These are phyloP conservation scores for Chenopodium album DNA, from an alignment of 148 eudicot genomes.

Conservation along the genomic window DNA sequence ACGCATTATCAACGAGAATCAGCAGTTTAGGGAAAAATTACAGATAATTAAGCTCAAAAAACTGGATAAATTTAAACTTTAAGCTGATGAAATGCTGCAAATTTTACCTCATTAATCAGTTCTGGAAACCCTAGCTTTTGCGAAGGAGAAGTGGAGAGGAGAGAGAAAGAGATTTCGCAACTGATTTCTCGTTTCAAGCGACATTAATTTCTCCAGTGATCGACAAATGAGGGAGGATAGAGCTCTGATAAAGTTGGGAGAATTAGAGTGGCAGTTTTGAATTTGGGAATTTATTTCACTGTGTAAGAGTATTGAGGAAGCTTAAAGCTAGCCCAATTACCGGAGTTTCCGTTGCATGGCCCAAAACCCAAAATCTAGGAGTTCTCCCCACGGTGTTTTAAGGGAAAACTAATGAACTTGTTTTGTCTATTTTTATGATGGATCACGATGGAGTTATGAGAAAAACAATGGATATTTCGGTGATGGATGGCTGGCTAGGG, in stretches of 20 bases:
- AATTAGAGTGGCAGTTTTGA: background rate
- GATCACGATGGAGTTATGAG: background rate
- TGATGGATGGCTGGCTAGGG: too few relatives aligned
- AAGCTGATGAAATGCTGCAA: background rate
- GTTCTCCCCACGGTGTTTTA: background rate
- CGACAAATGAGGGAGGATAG: background rate
- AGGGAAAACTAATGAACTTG: too few relatives aligned
- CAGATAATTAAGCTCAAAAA: background rate
- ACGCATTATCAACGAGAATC: background rate
- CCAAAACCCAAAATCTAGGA: background rate
- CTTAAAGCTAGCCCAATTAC: background rate
- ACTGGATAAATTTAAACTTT: too few relatives aligned
- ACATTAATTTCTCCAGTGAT: background rate
- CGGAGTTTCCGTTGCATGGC: background rate
- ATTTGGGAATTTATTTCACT: background rate
- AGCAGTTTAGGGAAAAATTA: background rate
- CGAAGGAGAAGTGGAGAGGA: background rate
- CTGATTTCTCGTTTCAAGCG: background rate
- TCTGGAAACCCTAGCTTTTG: constrained; percentile 13
- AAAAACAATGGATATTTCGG: too few relatives aligned
- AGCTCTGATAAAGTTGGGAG: background rate
- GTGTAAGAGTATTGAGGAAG: background rate
- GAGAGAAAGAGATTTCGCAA: constrained; percentile 3
- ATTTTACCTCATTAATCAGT: background rate
- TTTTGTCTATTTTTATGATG: background rate